These are phyloP conservation scores for Sporobolomyces pararoseus DNA, from an alignment of 768 basidiomycete species.

Conservation along the genomic window DNA sequence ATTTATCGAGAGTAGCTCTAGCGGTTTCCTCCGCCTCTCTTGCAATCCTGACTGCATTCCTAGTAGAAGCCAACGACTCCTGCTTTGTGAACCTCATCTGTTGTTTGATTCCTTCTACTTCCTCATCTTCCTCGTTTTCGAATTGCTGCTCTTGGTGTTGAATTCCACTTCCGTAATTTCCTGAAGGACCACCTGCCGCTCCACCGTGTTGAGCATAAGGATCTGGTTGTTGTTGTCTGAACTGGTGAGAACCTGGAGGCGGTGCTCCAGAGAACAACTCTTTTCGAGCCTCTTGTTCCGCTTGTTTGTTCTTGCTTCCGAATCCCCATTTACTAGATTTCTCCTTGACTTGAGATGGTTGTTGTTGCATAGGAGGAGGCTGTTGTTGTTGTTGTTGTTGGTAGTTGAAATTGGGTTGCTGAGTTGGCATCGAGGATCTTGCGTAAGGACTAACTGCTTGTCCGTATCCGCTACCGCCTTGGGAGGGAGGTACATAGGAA, in stretches of 20 bases:
- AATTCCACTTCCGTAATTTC: slow-evolving; percentile 1
- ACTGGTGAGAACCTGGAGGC: slow-evolving; percentile 39
- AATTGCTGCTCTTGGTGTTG: slow-evolving; percentile 36
- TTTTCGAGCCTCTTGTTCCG: slow-evolving; percentile 42
- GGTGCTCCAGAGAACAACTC: slow-evolving; percentile 49
- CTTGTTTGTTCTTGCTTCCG: slow-evolving; percentile 23
- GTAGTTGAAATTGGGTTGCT: background rate
- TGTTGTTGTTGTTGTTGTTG: background rate
- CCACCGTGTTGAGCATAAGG: slow-evolving; percentile 24
- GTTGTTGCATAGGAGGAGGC: background rate
- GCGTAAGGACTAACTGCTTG: slow-evolving; percentile 23
- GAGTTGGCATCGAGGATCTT: slow-evolving; percentile 2
- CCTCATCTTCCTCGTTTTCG: slow-evolving; percentile 42
- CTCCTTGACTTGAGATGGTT: slow-evolving; percentile 5
- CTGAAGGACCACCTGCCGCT: background rate
- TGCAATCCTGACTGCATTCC: slow-evolving; percentile 88
- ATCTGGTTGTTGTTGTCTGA: slow-evolving; percentile 16
- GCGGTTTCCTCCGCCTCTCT: slow-evolving; percentile 97
- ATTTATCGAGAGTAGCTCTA: slow-evolving; percentile 69
- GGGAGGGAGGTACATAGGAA: slow-evolving; percentile 14
- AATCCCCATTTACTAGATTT: slow-evolving; percentile 24
- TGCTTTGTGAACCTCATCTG: slow-evolving; percentile 85
- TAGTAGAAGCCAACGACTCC: slow-evolving; percentile 78
- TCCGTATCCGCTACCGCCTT: slow-evolving; percentile 30
- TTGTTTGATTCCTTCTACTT: slow-evolving; percentile 81